Evolutionary conservation across 176 grass and related monocot species (phyloP).

Genomic region (Avena eriantha): DNA sequence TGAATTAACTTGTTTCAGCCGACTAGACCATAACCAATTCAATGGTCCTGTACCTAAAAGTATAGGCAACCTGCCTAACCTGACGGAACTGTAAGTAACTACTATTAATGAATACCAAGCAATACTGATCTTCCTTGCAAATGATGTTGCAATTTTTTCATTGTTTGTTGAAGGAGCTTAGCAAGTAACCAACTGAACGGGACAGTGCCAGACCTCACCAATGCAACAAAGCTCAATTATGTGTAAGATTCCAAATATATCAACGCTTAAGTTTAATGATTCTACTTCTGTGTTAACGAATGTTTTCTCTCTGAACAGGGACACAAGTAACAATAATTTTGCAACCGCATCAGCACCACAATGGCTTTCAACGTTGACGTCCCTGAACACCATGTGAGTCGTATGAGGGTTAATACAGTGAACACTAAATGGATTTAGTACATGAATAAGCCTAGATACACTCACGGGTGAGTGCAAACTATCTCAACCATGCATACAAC

Average conservation of each 20-base stretch:
- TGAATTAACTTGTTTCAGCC: conserved; percentile 52
- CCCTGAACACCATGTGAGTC: conserved; percentile 63
- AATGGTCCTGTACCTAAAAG: conserved; percentile 56
- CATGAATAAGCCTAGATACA: not conserved
- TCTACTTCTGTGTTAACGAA: not conserved
- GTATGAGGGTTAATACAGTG: not conserved
- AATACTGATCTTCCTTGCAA: conserved; percentile 30
- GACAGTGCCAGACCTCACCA: conserved; percentile 59
- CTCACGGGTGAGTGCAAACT: not conserved
- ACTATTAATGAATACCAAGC: conserved; percentile 36
- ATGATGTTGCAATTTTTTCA: conserved; percentile 12
- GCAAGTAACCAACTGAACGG: conserved; percentile 53
- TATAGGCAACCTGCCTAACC: conserved; percentile 53
- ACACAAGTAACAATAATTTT: conserved; percentile 69
- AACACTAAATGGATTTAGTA: conserved; percentile 33
- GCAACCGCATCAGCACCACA: conserved; percentile 44
- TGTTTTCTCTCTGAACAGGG: conserved; percentile 41
- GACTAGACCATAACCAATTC: conserved; percentile 71
- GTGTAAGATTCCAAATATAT: conserved; percentile 56
- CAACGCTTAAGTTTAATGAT: conserved; percentile 9
- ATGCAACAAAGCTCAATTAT: conserved; percentile 47
- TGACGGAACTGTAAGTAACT: conserved; percentile 76
- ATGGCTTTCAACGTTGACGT: conserved; percentile 58
- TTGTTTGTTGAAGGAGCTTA: conserved; percentile 58
- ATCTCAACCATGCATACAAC: not conserved